Percentiles rank a stretch among this genome's conserved stretches.
phyloP scores from a whole-genome alignment of 176 grass and related monocot species.

The bread wheat (Triticum aestivum) region DNA sequence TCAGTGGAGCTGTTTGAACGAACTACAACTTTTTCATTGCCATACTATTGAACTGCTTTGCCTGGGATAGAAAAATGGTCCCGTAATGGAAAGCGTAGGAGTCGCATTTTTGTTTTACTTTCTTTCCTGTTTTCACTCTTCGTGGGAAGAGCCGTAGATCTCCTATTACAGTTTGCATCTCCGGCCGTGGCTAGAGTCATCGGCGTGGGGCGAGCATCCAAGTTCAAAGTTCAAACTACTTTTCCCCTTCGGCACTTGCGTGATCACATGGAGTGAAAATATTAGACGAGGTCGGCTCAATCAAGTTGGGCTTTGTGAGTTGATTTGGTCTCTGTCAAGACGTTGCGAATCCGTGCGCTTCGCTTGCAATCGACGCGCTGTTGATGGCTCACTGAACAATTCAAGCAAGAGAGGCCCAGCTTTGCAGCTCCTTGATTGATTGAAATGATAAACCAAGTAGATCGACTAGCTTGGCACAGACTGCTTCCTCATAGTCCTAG shows the following conservation, averaged over 20 bases:
- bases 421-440: background rate
- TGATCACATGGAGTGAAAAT: constrained; percentile 3
- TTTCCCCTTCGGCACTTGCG: background rate
- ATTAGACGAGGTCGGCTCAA: constrained; percentile 9
- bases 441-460: background rate
- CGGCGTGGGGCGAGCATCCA: background rate
- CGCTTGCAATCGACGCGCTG: background rate
- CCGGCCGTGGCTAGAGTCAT: background rate
- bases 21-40: background rate
- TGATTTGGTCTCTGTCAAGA: constrained; percentile 20
- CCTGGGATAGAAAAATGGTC: too few species aligned
- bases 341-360: background rate
- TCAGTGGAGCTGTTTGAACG: constrained; percentile 28
- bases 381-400: background rate
- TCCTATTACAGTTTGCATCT: background rate
- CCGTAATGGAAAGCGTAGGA: too few species aligned
- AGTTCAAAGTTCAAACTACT: background rate
- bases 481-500: background rate
- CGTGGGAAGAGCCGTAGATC: too few species aligned
- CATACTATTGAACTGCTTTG: too few species aligned
- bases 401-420: background rate
- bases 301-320: background rate
- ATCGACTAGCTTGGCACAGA: background rate
- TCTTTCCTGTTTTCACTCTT: too few species aligned
- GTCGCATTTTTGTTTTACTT: too few species aligned